Conservation (phyloP, 202 grass and related monocot species). For the Bolboschoenoplectus hybrid region DNA sequence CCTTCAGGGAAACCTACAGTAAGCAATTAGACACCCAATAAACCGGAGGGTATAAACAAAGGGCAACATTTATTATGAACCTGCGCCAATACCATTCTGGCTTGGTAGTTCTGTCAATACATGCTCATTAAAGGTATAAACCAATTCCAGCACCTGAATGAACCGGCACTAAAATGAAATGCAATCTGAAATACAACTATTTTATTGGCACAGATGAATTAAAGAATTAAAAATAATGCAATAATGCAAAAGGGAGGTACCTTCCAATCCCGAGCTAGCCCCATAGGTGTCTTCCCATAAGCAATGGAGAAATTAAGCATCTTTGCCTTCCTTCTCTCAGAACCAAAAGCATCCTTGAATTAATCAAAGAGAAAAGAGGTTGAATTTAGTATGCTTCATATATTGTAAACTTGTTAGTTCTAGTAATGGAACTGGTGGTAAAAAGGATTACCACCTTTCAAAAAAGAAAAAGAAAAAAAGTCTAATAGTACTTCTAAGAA, state of each 20-base stretch:
- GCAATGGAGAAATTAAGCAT: slow-evolving; percentile 99
- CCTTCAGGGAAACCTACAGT: slow-evolving; percentile 71
- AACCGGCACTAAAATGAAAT: not conserved
- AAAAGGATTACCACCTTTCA: not conserved
- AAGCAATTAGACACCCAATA: slow-evolving; percentile 36
- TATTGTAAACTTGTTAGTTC: slow-evolving; percentile 6
- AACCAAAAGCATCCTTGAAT: slow-evolving; percentile 89
- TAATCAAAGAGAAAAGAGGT: slow-evolving; percentile 33
- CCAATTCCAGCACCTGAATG: not conserved
- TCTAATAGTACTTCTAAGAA: not conserved
- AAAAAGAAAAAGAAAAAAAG: not conserved
- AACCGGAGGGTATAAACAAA: not conserved
- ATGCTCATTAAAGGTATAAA: slow-evolving; percentile 5
- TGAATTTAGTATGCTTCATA: slow-evolving; percentile 24
- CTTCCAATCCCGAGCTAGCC: slow-evolving; percentile 98
- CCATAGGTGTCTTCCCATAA: slow-evolving; percentile 89
- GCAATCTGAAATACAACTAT: not conserved
- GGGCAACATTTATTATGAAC: not conserved
- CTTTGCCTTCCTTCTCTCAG: slow-evolving; percentile 96
- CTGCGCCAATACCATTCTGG: not conserved
- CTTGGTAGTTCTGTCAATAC: slow-evolving; percentile 2
- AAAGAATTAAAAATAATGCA: slow-evolving; percentile 14
- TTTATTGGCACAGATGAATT: slow-evolving; percentile 4
- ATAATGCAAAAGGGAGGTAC: slow-evolving; percentile 49
- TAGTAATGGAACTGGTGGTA: slow-evolving; percentile 2